Conservation (phyloP, 1,284 basidiomycete species). For the Cutaneotrichosporon dermatis region DNA sequence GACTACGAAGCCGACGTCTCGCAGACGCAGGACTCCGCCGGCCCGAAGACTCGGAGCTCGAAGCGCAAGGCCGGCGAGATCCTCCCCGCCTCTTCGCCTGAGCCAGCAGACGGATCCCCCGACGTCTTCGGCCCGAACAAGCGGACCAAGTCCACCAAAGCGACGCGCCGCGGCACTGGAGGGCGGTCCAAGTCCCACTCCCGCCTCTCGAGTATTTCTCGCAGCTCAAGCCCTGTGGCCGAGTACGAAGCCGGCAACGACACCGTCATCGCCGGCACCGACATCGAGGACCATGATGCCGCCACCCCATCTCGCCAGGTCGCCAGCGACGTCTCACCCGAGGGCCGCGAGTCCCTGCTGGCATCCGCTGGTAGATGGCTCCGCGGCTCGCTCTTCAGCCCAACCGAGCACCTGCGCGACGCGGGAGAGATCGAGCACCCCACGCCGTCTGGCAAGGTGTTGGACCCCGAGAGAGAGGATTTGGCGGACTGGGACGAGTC, state of each 20-base stretch:
- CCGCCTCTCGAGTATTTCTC: not conserved
- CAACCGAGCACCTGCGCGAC: not conserved
- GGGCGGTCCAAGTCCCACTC: not conserved
- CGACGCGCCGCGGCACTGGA: not conserved
- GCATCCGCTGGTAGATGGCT: constrained; percentile 30
- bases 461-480: too few species aligned
- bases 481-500: too few species aligned
- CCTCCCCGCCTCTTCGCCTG: constrained; percentile 6
- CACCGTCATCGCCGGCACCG: constrained; percentile 13
- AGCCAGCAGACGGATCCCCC: constrained; percentile 1
- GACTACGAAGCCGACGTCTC: constrained; percentile 20
- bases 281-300: constrained; percentile 16
- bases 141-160: not conserved
- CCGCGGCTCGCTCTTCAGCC: constrained; percentile 9
- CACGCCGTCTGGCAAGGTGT: not conserved
- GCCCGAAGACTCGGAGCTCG: too few species aligned
- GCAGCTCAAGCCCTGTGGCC: not conserved
- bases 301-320: not conserved
- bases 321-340: not conserved
- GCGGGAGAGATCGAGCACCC: not conserved
- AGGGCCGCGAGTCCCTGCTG: constrained; percentile 17
- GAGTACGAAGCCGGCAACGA: not conserved
- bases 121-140: constrained; percentile 36
- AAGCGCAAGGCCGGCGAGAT: constrained; percentile 9
- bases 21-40: not conserved